phyloP scores from a whole-genome alignment of 2,329 filamentous ascomycete species.

The Fusarium concolor region DNA sequence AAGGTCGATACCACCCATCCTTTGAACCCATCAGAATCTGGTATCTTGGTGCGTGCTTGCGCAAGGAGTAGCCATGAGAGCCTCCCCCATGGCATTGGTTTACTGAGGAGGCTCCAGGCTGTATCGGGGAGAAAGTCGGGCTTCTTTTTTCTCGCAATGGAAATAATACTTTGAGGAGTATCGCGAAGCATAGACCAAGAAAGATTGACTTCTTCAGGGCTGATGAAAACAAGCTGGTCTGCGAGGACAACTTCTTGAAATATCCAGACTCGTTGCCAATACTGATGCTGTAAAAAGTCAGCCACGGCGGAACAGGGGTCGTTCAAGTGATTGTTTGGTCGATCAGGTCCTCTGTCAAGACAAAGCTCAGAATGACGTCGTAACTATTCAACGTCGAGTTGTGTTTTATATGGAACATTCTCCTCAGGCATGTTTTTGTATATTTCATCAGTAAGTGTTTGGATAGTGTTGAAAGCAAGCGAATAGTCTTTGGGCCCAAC shows the following conservation, averaged over 20 bases:
- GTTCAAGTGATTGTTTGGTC: constrained; percentile 1
- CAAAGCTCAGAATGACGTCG: constrained; percentile 1
- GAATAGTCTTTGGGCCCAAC: constrained; percentile 6
- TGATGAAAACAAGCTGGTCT: constrained; percentile 2
- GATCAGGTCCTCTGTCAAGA: neutral
- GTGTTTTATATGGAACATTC: neutral
- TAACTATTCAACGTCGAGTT: constrained; percentile 1
- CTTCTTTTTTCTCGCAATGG: neutral
- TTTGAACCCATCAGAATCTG: constrained; percentile 16
- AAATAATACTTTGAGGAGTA: neutral
- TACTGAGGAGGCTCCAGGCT: neutral
- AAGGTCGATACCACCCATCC: constrained; percentile 17
- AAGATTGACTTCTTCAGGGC: neutral
- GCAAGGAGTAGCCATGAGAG: constrained; percentile 1
- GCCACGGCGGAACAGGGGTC: constrained; percentile 3
- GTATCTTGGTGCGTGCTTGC: constrained; percentile 13
- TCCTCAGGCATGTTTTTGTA: neutral
- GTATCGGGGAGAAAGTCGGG: neutral
- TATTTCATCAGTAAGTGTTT: neutral
- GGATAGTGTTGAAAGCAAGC: neutral
- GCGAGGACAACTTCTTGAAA: constrained; percentile 13
- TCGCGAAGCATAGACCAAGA: constrained; percentile 1
- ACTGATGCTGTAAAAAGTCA: constrained; percentile 6
- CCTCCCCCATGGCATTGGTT: no score
- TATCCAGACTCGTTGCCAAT: constrained; percentile 10